Conservation (phyloP, 768 basidiomycete genomes). For the Bullera alba region DNA sequence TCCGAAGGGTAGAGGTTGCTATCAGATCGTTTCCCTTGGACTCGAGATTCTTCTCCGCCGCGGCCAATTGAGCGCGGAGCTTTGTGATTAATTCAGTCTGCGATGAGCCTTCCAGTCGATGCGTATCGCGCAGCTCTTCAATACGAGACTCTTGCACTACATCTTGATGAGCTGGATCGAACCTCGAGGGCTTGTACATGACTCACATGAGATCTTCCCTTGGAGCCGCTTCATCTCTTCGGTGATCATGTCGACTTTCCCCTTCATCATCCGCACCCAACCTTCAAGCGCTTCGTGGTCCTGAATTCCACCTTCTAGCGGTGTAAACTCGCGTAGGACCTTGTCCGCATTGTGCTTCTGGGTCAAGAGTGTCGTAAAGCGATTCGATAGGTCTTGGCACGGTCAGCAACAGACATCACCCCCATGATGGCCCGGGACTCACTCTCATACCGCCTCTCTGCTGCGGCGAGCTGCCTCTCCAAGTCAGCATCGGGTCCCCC, state of each 20-base stretch:
- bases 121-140: slow-evolving; percentile 76
- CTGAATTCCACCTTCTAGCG: slow-evolving; percentile 57
- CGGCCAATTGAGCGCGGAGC: slow-evolving; percentile 61
- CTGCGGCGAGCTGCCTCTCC: slow-evolving; percentile 8
- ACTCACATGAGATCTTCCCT: slow-evolving; percentile 65
- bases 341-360: slow-evolving; percentile 49
- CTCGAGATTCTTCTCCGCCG: slow-evolving; percentile 61
- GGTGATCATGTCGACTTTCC: slow-evolving; percentile 67
- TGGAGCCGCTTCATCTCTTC: slow-evolving; percentile 73
- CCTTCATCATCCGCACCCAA: slow-evolving; percentile 60
- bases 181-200: slow-evolving; percentile 1
- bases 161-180: background rate
- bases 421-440: background rate
- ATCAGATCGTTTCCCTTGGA: slow-evolving; percentile 50
- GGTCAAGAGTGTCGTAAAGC: slow-evolving; percentile 13
- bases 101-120: slow-evolving; percentile 70
- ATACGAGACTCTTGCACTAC: slow-evolving; percentile 76
- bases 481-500: no score
- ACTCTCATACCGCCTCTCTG: slow-evolving; percentile 21
- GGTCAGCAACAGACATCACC: background rate
- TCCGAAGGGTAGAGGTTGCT: slow-evolving; percentile 57
- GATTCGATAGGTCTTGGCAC: slow-evolving; percentile 19
- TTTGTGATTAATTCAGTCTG: slow-evolving; percentile 67
- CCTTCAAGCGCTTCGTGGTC: slow-evolving; percentile 65
- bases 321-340: slow-evolving; percentile 64